Base-by-base conservation (phyloP, 768 basidiomycete species). In the Auriscalpium microsporum region DNA sequence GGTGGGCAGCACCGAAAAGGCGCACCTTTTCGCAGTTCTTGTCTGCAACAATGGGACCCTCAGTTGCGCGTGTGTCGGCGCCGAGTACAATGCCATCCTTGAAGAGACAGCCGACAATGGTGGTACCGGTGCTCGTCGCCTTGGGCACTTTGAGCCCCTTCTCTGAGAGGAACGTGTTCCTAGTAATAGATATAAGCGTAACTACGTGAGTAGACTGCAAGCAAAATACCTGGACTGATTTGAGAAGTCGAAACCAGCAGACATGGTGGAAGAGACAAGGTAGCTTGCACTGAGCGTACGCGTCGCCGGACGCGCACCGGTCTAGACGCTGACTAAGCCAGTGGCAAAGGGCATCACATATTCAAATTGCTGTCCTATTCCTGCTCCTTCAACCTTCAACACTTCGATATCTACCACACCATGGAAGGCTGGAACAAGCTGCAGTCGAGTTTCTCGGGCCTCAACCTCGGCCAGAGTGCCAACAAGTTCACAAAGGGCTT, bases 11-110 rank as follows among this genome's bases (percentile, higher is more conserved):
- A 62, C 73, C 28, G 28, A 28, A 7, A 28, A 28, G 28, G 4
- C 28, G 48, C 54, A 94, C 95, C 87, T 99, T 99, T 76, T 98
- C 96, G 72, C 96, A 99, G 73, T 99, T 99, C 82, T 99, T 98
- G 76, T 98, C 95, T 0, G 92, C 92, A 28, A 99, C 91, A 61
- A 98, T 97, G 21, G 82, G 80, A 1, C 95, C 96, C 58, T 86
- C 90, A 0, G 96, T 98, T 4, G 96, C 94, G 63, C 95, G 79
- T 1, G 96, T 99, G 71, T 98, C 96, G 13, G 96, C 96, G 47
- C 95, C 96, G 6, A 99, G 80, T 16, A 95, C 81, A 62, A 99
- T 85, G 6, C 96, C 96, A 66, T 91, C 90, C 62, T 84, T 86
- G 71, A 88, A 97, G 54, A 96, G 72, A 65, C 92, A 92, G 28